Base-by-base conservation (phyloP, 2,329 filamentous ascomycete species). In the Lachnellula arida region DNA sequence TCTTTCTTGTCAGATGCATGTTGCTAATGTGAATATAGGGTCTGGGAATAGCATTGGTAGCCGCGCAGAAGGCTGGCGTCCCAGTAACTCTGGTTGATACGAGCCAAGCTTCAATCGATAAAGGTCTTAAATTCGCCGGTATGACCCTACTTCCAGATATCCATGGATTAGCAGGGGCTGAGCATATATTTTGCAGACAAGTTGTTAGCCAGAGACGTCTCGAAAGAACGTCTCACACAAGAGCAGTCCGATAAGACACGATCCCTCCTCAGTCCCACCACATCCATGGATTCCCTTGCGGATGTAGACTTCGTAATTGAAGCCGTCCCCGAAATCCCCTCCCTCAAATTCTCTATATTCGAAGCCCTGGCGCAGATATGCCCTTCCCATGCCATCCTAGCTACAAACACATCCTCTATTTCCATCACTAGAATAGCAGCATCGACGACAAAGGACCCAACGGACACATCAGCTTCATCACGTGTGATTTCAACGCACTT, bases 401-500 rank as follows among this genome's bases (percentile, higher is more conserved):
- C 94, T 5, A 99, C 94, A 60, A 99, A 99, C 77, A 99, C 94
- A 6, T 96, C 91, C n/a, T 96, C 91, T 59, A 99, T 99, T 71
- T 93, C 90, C 58, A 97, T 99, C 72, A 99, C 94, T 44, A 88
- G 88, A 69, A 97, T 99, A 67, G 94, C 94, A 19, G 92, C 94
- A 3, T 84, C 92, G 9, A 93, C 93, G 0, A 88, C 85, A 25
- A 78, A 79, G 54, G 84, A 96, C 69, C 87, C 91, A 0, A 93
- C 77, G 17, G 89, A 96, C 68, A 85, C 89, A 23, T 87, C 86
- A 44, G 88, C 86, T 42, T 88, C 90, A 44, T 93, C 91, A 5
- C 87, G 94, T 48, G 94, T 99, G 9, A 85, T 99, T 54, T 91
- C 90, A 51, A 97, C 94, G 15, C 94, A 99, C 74, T 99, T 99